Base-by-base conservation (phyloP, 2,329 filamentous ascomycete genomes). In the Penicillium concentricum region DNA sequence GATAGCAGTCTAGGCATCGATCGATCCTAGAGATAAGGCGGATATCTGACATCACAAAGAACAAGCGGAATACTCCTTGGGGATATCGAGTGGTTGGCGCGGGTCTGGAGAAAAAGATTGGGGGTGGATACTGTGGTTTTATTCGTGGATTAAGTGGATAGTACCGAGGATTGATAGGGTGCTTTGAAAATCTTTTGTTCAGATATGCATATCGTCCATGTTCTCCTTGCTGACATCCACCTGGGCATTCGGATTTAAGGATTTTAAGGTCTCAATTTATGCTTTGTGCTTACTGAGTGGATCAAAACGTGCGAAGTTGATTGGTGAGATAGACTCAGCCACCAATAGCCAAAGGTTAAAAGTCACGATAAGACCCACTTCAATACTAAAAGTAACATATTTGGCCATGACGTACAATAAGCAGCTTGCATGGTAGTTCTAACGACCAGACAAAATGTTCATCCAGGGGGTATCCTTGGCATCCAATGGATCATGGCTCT, bases 381-480 rank as follows among this genome's bases (percentile, higher is more conserved):
- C 8, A 6, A 26, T 15, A 20, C 15, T 34, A 35, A 41, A 50
- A 37, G 37, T 12, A 37, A 34, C 34, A 35, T 35, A 35, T 46
- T 46, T 46, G 34, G 39, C 34, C 54, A 41, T 52, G 54, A 52
- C 54, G 54, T 55, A 16, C 10, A 34, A 18, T 44, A 52, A 56
- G 54, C 48, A 52, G 26, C n/a, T 18, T 32, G 26, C 26, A 52
- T 42, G 43, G 41, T 47, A 37, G 15, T 6, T 9, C 8, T 10
- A 54, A 38, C 12, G 10, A 5, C 13, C 42, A 32, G 20, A 30
- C 20, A 20, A 42, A 10, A 6, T 18, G 10, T 16, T 18, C 15
- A 28, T n/a, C 22, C 13, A 9, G 20, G n/a, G 43, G 18, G 20
- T 5, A 13, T 26, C 5, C 12, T 50, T 43, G n/a, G 15, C 18